These are phyloP conservation scores for Fusarium sp. DNA, from an alignment of 2,329 filamentous ascomycete species.

Conservation along the genomic window DNA sequence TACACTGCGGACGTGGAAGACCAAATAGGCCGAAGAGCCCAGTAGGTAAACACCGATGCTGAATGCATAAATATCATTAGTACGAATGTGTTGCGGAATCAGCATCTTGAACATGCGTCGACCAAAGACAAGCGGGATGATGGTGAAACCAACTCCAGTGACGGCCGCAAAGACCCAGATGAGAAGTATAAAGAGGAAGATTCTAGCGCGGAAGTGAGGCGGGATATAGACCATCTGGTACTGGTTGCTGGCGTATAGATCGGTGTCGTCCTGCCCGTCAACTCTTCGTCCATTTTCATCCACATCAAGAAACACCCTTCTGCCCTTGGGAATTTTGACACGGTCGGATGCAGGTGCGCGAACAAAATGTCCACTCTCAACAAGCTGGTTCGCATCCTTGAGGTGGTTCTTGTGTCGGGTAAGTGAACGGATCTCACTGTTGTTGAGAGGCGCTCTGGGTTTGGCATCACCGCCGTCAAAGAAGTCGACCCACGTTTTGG, in stretches of 20 bases:
- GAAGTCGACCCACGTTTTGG: conserved; percentile 70
- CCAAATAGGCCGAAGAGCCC: conserved; percentile 74
- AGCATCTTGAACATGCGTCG: conserved; percentile 80
- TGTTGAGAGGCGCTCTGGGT: conserved; percentile 55
- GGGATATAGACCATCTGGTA: conserved; percentile 85
- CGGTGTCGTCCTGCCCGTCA: conserved; percentile 66
- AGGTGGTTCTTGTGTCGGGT: conserved; percentile 60
- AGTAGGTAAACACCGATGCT: conserved; percentile 89
- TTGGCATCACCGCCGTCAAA: conserved; percentile 64
- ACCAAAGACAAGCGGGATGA: conserved; percentile 88
- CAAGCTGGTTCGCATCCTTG: conserved; percentile 66
- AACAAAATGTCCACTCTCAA: conserved; percentile 84
- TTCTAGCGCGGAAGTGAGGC: conserved; percentile 82
- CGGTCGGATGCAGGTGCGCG: conserved; percentile 95
- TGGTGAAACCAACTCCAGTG: conserved; percentile 86
- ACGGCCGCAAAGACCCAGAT: conserved; percentile 95
- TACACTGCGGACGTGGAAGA: conserved; percentile 64
- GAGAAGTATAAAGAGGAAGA: conserved; percentile 86
- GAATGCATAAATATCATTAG: conserved; percentile 97
- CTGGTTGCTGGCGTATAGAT: conserved; percentile 69
- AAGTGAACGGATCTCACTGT: conserved; percentile 54
- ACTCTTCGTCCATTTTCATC: conserved; percentile 75
- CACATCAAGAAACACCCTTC: conserved; percentile 80
- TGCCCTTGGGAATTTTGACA: conserved; percentile 90
- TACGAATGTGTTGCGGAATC: conserved; percentile 77